These are phyloP conservation scores for Leucosporidium creatinivorum DNA, from an alignment of 768 basidiomycete genomes.

Conservation along the genomic window DNA sequence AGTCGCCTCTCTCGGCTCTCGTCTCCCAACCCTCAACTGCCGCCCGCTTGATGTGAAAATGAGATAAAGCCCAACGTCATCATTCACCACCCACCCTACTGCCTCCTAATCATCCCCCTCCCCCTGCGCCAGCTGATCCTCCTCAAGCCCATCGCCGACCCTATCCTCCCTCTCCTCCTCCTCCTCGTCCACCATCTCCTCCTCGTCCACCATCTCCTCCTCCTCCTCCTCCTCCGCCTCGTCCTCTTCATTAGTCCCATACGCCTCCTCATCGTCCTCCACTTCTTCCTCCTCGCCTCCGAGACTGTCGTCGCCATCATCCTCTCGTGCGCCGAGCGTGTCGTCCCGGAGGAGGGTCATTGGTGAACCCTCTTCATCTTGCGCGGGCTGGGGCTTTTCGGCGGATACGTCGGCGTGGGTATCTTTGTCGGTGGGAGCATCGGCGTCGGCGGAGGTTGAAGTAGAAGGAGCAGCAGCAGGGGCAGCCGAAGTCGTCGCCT, in stretches of 20 bases:
- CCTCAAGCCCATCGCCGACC: conserved; percentile 36
- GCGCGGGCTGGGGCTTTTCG: conserved; percentile 46
- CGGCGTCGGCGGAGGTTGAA: conserved; percentile 17
- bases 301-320: conserved; percentile 73
- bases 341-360: conserved; percentile 42
- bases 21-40: too few relatives aligned
- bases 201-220: conserved; percentile 48
- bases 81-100: too few relatives aligned
- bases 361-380: conserved; percentile 39
- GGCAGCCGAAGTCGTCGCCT: background rate
- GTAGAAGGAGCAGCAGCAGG: background rate
- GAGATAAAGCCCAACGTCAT: too few relatives aligned
- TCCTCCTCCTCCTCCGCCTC: conserved; percentile 44
- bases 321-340: conserved; percentile 55
- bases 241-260: conserved; percentile 50
- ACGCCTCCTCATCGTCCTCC: conserved; percentile 53
- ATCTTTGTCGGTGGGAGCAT: conserved; percentile 50
- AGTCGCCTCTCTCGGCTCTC: too few relatives aligned
- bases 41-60: too few relatives aligned
- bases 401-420: too few relatives aligned
- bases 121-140: too few relatives aligned
- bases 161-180: conserved; percentile 47
- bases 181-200: conserved; percentile 48
- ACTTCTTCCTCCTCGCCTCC: conserved; percentile 39
- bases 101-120: too few relatives aligned